Evolutionary conservation across 208 protist species (phyloP), one percentile per base, ranked within the genome.

Genomic region (Lotmaria passim): DNA sequence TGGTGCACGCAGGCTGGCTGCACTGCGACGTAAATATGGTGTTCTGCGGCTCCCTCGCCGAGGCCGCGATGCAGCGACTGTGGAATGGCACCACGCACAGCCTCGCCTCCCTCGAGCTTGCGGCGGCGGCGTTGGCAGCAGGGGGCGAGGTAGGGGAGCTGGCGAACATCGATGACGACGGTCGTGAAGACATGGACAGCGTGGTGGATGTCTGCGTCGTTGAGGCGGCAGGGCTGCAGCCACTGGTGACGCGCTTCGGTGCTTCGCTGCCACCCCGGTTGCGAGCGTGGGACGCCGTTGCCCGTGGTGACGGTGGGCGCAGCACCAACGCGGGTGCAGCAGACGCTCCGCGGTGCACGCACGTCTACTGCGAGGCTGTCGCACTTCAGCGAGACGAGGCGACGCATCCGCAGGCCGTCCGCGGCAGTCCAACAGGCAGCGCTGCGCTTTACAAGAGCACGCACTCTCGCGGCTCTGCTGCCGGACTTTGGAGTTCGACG

Each of bases 11-110:
- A 19, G 79, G 79, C 10, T 87, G 82, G 82, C 66, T 84, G 36
- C 78, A 87, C 64, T 84, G 82, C 53, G 78, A 80, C 58, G 72
- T 84, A n/a, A 70, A 69, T 47, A 52, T 66, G 28, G 38, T 61
- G 15, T 79, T 62, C 34, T 47, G 69, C 1, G 5, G 53, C 10
- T 67, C 60, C 15, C 30, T 75, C n/a, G 3, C n/a, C n/a, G 70
- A 62, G 53, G 64, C 52, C 2, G 57, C 44, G n/a, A 57, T 24
- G 50, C 65, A 74, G 52, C 68, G 59, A 46, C 61, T 82, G 48
- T 82, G 71, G 76, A 72, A 60, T 50, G 64, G 66, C 11, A 15
- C 38, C 11, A 38, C 34, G 34, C 70, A 56, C 33, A 75, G 70
- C 34, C 61, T 75, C 21, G 30, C 53, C 21, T 63, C 70, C 8